Conservation (phyloP, 2,329 filamentous ascomycete species). For the Myrmaecium sp. region DNA sequence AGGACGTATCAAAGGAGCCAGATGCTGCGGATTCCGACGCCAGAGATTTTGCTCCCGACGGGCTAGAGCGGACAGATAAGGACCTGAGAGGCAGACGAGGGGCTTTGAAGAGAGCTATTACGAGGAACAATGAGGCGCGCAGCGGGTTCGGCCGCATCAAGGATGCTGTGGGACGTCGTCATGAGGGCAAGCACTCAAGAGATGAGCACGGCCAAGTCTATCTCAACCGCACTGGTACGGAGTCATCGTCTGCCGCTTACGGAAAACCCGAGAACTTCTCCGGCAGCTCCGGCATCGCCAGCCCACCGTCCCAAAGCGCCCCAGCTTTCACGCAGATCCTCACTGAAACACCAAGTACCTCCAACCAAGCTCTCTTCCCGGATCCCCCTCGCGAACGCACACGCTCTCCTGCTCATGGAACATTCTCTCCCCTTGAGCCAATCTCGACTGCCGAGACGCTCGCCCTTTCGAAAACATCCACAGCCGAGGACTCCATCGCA, state of each 20-base stretch:
- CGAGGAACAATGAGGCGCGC: constrained; percentile 62
- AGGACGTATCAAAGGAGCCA: constrained; percentile 26
- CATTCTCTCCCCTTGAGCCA: too few relatives aligned
- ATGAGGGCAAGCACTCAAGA: constrained; percentile 22
- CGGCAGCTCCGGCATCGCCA: too few relatives aligned
- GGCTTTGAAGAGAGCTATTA: constrained; percentile 65
- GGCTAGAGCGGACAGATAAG: constrained; percentile 4
- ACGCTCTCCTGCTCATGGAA: too few relatives aligned
- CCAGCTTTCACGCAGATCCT: constrained; percentile 16
- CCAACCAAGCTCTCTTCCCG: constrained; percentile 9
- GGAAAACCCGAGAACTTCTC: too few relatives aligned
- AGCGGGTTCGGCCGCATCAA: constrained; percentile 74
- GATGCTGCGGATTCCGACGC: constrained; percentile 20
- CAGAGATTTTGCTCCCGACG: too few relatives aligned
- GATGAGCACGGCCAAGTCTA: constrained; percentile 19
- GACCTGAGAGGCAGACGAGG: constrained; percentile 17
- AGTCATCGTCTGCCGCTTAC: constrained; percentile 1
- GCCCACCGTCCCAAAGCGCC: too few relatives aligned
- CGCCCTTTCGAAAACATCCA: constrained; percentile 19
- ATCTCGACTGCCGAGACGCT: too few relatives aligned
- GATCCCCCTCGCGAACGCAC: too few relatives aligned
- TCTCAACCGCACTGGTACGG: background rate
- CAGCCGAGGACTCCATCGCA: constrained; percentile 36
- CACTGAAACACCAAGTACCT: constrained; percentile 18
- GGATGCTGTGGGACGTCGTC: constrained; percentile 52